These are phyloP conservation scores for Pyrus betulifolia DNA, from an alignment of 306 rosid species.

Conservation along the genomic window DNA sequence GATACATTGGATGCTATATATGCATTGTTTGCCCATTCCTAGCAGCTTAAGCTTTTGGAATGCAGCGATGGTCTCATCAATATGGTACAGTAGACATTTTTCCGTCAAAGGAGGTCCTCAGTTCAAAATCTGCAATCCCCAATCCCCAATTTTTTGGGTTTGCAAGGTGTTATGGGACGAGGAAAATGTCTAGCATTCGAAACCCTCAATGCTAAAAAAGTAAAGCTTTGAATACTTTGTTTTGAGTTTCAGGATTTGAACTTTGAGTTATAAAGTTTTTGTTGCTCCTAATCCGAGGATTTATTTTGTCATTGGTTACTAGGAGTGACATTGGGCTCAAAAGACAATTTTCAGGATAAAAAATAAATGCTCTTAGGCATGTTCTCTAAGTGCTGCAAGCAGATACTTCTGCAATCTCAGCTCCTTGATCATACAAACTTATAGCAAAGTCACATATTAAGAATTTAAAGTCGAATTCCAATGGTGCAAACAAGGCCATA, in stretches of 20 bases:
- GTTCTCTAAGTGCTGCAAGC: too few species aligned
- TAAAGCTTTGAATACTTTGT: background rate
- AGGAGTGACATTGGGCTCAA: background rate
- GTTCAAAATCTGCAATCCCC: background rate
- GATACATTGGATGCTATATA: background rate
- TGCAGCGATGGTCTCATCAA: background rate
- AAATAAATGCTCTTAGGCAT: too few species aligned
- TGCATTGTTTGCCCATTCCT: background rate
- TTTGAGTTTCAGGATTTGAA: background rate
- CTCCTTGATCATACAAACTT: too few species aligned
- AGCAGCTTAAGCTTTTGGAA: background rate
- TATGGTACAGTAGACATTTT: background rate
- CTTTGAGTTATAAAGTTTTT: background rate
- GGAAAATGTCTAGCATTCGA: background rate
- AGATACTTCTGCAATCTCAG: too few species aligned
- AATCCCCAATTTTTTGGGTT: background rate
- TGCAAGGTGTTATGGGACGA: background rate
- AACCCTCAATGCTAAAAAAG: background rate
- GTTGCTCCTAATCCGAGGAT: background rate
- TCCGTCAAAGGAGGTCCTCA: background rate
- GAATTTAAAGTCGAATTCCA: too few species aligned
- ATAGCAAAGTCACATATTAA: too few species aligned
- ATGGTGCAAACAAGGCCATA: too few species aligned
- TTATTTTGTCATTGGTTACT: background rate
- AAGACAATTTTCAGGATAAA: too few species aligned